phyloP scores from a whole-genome alignment of 176 grass and related monocot genomes.

The Musa itinerans region DNA sequence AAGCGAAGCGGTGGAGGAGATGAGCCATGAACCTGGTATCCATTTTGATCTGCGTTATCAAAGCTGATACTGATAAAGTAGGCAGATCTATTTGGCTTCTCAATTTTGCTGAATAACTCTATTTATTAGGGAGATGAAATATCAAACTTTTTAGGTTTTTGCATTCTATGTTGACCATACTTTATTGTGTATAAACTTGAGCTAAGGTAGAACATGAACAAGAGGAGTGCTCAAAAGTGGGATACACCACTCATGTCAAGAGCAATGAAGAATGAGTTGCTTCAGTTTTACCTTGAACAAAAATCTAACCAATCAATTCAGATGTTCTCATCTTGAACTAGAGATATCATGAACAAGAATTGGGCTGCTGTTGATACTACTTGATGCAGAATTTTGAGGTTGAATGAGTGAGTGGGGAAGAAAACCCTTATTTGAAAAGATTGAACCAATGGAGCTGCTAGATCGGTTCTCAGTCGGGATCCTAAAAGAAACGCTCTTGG shows the following conservation, averaged over 20 bases:
- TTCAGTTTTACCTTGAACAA: not conserved
- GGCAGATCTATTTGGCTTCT: too few species aligned
- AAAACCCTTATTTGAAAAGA: not conserved
- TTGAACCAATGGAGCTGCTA: slow-evolving; percentile 2
- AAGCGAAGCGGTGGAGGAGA: not conserved
- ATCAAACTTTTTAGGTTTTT: not conserved
- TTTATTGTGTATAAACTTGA: slow-evolving; percentile 7
- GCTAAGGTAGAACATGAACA: not conserved
- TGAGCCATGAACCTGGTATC: not conserved
- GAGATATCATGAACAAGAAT: too few species aligned
- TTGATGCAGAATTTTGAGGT: not conserved
- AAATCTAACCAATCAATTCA: not conserved
- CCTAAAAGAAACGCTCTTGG: slow-evolving; percentile 15
- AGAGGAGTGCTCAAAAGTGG: not conserved
- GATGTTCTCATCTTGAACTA: not conserved
- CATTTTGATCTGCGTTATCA: too few species aligned
- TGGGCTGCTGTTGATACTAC: too few species aligned
- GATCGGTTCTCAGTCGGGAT: slow-evolving; percentile 11
- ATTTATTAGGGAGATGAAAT: not conserved
- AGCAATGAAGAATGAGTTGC: not conserved
- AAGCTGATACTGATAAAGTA: too few species aligned
- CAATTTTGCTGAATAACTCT: not conserved
- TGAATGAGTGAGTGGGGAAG: not conserved
- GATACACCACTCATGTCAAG: not conserved
- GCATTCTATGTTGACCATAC: not conserved